Base-by-base conservation (phyloP, 305 asterid species). In the Fraxinus xanthoxyloides region DNA sequence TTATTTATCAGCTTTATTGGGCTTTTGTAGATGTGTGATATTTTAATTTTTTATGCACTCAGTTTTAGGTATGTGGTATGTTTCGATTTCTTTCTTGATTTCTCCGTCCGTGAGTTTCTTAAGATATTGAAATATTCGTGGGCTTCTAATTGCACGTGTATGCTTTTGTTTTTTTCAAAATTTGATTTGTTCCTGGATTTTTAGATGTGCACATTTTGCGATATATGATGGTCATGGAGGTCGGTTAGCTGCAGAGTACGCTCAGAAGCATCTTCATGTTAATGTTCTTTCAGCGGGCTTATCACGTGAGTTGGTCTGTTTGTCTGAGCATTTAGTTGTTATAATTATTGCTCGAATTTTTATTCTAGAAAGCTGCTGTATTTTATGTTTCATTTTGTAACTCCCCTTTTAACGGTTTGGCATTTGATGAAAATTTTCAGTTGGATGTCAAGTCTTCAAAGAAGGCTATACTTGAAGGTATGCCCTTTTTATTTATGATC, bases 281-380 rank as follows among this genome's bases (percentile, higher is more conserved):
- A 93, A 91, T 89, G 97, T 94, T 84, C 90, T 93, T 84, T 86
- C 89, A 21, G 94, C 97, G 61, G 98, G 97, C 95, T 94, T 93
- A 94, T 95, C 97, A 93, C 98, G 97, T 94, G 97, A 94, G 98
- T 94, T 92, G 98, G 98, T 94, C 97, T 94, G 97, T 94, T 91
- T 85, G 88, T 85, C 89, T 86, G 87, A 75, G 85, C 87, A 76
- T 85, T 86, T 72, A 82, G 32, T 85, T 73, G 7, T 35, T 73
- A 12, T 35, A 74, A n/a, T 81, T 76, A 36, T 76, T 80, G 63
- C 75, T 78, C n/a, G 10, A 61, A 67, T 75, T 78, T 78, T 21
- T 63, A 24, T 76, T 51, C 31, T 48, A 31, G 40, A 31, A 19
- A 35, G 79, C 12, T 36, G 67, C 46, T 12, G 30, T 40, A 5